Percentiles rank a stretch among this genome's conserved stretches.
These are phyloP conservation scores for Saccharomyces hybrid DNA, from an alignment of 1,139 yeast genomes.

Conservation along the genomic window DNA sequence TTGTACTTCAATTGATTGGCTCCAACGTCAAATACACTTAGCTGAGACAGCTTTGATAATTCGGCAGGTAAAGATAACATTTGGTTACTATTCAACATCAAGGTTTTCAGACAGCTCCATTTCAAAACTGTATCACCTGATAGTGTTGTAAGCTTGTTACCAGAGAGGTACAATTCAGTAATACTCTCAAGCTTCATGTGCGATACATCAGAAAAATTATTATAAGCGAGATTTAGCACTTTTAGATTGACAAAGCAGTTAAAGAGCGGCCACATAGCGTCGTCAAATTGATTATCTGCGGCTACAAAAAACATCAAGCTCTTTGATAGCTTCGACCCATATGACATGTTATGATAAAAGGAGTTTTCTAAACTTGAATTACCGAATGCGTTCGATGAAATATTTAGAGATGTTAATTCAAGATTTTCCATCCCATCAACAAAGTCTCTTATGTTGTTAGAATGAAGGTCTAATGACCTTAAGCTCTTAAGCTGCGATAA, in stretches of 20 bases:
- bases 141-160: constrained; percentile 68
- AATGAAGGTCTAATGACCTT: constrained; percentile 71
- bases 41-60: constrained; percentile 55
- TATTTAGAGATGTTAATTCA: constrained; percentile 54
- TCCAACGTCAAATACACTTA: constrained; percentile 81
- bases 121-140: constrained; percentile 79
- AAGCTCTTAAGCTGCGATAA: constrained; percentile 56
- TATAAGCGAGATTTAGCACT: constrained; percentile 70
- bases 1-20: constrained; percentile 87
- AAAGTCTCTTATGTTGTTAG: constrained; percentile 68
- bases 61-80: constrained; percentile 87
- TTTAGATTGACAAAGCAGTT: constrained; percentile 54
- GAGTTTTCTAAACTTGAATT: constrained; percentile 23
- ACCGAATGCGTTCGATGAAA: constrained; percentile 70
- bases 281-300: constrained; percentile 79
- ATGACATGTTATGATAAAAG: constrained; percentile 19
- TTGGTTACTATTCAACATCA: constrained; percentile 76
- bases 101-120: constrained; percentile 49
- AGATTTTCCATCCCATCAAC: constrained; percentile 66
- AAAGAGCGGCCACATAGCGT: constrained; percentile 66
- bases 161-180: constrained; percentile 70
- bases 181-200: constrained; percentile 50
- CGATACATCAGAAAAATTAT: constrained; percentile 72
- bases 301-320: constrained; percentile 53
- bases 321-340: constrained; percentile 39